Conservation (phyloP, 768 basidiomycete species). For the Cystobasidium tubakii region DNA sequence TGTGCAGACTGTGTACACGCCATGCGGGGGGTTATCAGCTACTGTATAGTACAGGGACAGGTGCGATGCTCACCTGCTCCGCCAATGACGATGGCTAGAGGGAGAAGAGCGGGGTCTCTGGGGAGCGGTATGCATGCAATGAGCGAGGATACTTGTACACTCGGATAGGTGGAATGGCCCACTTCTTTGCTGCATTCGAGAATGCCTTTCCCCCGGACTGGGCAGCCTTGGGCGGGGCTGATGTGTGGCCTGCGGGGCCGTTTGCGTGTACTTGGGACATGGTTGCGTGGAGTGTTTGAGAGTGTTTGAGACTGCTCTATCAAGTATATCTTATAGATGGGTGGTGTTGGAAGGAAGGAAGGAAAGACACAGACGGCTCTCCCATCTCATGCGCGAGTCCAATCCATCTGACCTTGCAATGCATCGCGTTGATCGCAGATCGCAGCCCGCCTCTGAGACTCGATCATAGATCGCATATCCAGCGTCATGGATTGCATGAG, state of each 20-base stretch:
- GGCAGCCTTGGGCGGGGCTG: conserved; percentile 29
- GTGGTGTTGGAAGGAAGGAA: neutral
- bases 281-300: neutral
- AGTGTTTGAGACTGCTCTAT: neutral
- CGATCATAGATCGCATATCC: too few relatives aligned
- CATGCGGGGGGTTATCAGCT: neutral
- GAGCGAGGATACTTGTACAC: neutral
- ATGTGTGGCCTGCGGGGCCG: conserved; percentile 22
- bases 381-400: neutral
- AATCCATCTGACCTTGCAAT: neutral
- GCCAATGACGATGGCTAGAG: conserved; percentile 29
- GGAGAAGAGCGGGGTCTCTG: conserved; percentile 22
- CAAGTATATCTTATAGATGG: neutral
- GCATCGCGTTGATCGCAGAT: neutral
- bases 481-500: too few relatives aligned
- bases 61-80: neutral
- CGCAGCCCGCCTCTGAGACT: neutral
- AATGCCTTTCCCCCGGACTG: conserved; percentile 29
- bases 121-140: neutral
- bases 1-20: neutral
- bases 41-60: neutral
- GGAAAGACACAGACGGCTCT: neutral
- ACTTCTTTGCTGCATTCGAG: conserved; percentile 26
- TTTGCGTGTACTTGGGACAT: conserved; percentile 11
- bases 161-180: neutral